Conservation (phyloP, 106 monocot species). For the Allium fistulosum region DNA sequence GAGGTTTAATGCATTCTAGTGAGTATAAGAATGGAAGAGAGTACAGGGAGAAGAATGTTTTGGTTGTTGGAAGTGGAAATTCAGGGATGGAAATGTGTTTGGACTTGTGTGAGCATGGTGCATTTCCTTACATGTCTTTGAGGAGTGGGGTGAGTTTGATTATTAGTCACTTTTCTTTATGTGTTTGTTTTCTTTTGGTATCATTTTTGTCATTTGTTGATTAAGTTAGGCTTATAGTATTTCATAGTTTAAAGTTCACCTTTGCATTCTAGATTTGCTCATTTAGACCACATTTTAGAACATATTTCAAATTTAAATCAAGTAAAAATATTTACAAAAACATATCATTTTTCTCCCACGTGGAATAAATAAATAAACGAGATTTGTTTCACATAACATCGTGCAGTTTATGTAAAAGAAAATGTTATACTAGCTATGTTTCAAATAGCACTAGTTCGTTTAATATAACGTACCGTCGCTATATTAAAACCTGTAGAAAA, state of each 20-base stretch:
- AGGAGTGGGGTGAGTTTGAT: constrained; percentile 47
- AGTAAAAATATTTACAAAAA: too few species aligned
- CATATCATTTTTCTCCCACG: neutral
- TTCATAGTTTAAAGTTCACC: too few species aligned
- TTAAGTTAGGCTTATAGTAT: neutral
- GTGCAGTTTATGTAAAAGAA: too few species aligned
- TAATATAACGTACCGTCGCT: too few species aligned
- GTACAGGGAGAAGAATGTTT: constrained; percentile 48
- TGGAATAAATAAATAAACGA: neutral
- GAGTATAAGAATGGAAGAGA: constrained; percentile 43
- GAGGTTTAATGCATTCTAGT: constrained; percentile 34
- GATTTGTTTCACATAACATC: neutral
- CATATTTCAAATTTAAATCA: too few species aligned
- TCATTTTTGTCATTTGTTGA: neutral
- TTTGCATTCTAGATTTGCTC: too few species aligned
- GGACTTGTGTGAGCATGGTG: constrained; percentile 66
- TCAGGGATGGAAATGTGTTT: constrained; percentile 82
- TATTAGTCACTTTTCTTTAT: neutral
- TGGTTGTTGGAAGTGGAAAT: constrained; percentile 79
- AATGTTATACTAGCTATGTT: too few species aligned
- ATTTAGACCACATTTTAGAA: too few species aligned
- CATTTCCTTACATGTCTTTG: constrained; percentile 44
- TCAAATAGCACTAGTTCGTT: too few species aligned
- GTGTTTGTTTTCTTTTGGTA: neutral
- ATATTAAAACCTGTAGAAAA: too few species aligned